phyloP scores from a whole-genome alignment of 352 stramenopile genomes.

The Phytophthora colocasiae region DNA sequence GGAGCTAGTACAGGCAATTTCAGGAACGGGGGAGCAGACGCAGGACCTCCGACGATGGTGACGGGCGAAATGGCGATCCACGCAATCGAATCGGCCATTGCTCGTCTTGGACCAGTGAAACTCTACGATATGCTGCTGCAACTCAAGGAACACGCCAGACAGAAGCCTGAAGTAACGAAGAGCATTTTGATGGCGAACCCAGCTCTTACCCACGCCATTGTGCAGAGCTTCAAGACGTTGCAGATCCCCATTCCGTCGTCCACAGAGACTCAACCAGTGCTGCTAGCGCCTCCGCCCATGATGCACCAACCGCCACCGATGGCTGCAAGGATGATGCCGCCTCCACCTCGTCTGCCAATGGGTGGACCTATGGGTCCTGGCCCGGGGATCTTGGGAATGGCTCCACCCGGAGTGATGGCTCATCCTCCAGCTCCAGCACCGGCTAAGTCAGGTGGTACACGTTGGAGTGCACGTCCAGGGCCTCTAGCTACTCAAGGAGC shows the following conservation, averaged over 20 bases:
- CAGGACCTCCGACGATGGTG: constrained; percentile 43
- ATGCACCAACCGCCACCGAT: constrained; percentile 47
- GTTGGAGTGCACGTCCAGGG: constrained; percentile 74
- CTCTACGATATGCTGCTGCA: constrained; percentile 88
- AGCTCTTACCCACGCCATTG: constrained; percentile 83
- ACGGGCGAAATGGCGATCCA: constrained; percentile 83
- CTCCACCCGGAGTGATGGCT: constrained; percentile 40
- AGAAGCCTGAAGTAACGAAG: constrained; percentile 82
- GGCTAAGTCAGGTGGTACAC: constrained; percentile 56
- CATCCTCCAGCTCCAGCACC: constrained; percentile 34
- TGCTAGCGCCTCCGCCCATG: constrained; percentile 44
- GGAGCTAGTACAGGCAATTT: constrained; percentile 36
- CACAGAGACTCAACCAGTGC: constrained; percentile 58
- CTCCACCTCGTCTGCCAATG: constrained; percentile 42
- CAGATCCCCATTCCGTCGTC: constrained; percentile 81
- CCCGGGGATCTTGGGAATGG: constrained; percentile 59
- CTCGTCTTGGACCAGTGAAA: constrained; percentile 70
- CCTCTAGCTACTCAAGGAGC: constrained; percentile 44
- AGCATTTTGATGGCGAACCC: constrained; percentile 78
- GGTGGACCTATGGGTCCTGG: constrained; percentile 39
- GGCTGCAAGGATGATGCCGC: constrained; percentile 44
- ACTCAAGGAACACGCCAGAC: constrained; percentile 80
- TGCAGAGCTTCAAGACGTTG: constrained; percentile 87
- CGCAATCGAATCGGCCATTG: constrained; percentile 80
- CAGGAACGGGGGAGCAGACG: constrained; percentile 31